Evolutionary conservation across 768 basidiomycete species (phyloP).

Genomic region (Sarcomyxa edulis): DNA sequence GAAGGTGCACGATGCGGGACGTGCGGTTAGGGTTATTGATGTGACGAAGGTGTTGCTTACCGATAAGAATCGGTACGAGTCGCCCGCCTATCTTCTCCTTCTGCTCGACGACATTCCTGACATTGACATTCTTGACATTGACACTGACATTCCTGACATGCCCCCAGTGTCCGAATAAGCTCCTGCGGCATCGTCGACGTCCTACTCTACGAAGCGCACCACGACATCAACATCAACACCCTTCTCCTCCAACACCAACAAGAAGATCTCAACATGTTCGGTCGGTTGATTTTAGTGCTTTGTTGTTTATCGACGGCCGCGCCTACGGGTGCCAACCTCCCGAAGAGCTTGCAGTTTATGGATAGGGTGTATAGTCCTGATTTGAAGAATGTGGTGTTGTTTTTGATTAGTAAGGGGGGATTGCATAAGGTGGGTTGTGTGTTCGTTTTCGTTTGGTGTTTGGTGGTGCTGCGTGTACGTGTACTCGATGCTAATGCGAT

Average conservation of each 20-base stretch:
- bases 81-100: conserved; percentile 6
- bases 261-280: conserved; percentile 86
- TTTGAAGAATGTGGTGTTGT: conserved; percentile 74
- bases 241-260: conserved; percentile 75
- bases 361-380: conserved; percentile 73
- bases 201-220: conserved; percentile 65
- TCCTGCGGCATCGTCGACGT: conserved; percentile 88
- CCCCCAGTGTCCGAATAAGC: conserved; percentile 68
- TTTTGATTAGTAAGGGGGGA: conserved; percentile 67
- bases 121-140: not conserved
- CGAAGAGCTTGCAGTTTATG: conserved; percentile 73
- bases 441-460: not conserved
- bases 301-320: conserved; percentile 65
- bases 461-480: not conserved
- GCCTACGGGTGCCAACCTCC: conserved; percentile 55
- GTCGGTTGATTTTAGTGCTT: conserved; percentile 74
- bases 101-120: not conserved
- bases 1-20: conserved; percentile 73
- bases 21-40: conserved; percentile 81
- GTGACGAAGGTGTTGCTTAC: conserved; percentile 84
- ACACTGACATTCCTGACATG: not conserved
- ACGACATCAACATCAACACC: conserved; percentile 34
- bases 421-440: conserved; percentile 48
- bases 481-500: not conserved
- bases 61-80: conserved; percentile 84